Conservation (phyloP, 2,329 filamentous ascomycete genomes). For the Aureobasidium musti region DNA sequence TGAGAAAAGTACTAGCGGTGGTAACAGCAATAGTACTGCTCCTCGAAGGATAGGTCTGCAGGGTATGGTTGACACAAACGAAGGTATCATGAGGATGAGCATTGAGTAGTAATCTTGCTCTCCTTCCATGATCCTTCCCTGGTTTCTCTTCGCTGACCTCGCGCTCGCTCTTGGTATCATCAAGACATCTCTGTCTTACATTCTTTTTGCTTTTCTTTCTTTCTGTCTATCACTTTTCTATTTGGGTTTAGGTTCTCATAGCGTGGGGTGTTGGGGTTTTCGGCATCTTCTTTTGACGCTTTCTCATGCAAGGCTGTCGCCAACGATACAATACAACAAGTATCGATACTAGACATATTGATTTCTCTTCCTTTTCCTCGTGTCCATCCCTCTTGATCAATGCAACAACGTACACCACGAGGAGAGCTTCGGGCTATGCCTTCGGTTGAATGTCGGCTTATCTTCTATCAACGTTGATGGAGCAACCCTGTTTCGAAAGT, state of each 20-base stretch:
- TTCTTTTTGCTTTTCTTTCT: background rate
- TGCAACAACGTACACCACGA: background rate
- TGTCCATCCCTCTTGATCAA: background rate
- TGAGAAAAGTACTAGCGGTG: constrained; percentile 30
- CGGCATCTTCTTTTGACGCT: background rate
- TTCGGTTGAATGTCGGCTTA: background rate
- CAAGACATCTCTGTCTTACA: background rate
- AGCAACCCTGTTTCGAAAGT: background rate
- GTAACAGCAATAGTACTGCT: constrained; percentile 19
- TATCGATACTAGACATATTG: background rate
- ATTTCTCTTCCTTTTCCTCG: background rate
- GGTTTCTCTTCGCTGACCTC: background rate
- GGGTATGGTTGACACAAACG: constrained; percentile 94
- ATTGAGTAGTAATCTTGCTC: constrained; percentile 65
- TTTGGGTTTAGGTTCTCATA: background rate
- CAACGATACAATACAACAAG: background rate
- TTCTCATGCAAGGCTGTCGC: background rate
- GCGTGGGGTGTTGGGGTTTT: constrained; percentile 21
- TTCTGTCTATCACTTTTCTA: background rate
- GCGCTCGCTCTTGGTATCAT: background rate
- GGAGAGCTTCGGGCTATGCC: background rate
- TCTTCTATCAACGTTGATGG: background rate
- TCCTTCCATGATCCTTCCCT: background rate
- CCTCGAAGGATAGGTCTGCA: constrained; percentile 69
- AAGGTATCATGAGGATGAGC: constrained; percentile 95